Percentiles rank a stretch among this genome's conserved stretches.
phyloP scores from a whole-genome alignment of 2,329 filamentous ascomycete species.

The Endothia cerciana region DNA sequence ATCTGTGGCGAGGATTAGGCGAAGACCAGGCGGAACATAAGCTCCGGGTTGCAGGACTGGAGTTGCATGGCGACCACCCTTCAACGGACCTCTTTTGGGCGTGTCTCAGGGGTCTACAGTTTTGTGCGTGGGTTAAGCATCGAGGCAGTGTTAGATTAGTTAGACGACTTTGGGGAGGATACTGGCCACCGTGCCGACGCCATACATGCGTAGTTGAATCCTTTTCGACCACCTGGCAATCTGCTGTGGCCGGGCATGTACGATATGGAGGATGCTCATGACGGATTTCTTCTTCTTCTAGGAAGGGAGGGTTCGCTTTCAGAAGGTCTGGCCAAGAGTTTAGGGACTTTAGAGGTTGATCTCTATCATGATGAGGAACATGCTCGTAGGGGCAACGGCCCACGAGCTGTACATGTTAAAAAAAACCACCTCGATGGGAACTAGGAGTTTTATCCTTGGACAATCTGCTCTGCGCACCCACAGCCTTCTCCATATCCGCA shows the following conservation, averaged over 20 bases:
- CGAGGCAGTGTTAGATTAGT: neutral
- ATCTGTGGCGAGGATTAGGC: neutral
- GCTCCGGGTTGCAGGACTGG: neutral
- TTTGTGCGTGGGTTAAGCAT: neutral
- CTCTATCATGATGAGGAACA: neutral
- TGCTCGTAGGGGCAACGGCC: neutral
- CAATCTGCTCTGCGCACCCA: neutral
- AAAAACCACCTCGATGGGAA: neutral
- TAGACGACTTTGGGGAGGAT: slow-evolving; percentile 13
- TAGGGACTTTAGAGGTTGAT: slow-evolving; percentile 1
- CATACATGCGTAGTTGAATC: slow-evolving; percentile 14
- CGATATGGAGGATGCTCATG: neutral
- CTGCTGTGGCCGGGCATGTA: slow-evolving; percentile 8
- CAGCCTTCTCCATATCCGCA: neutral
- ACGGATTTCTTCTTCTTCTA: neutral
- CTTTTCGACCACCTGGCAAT: slow-evolving; percentile 7
- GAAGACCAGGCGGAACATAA: neutral
- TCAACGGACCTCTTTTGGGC: neutral
- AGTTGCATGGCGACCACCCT: neutral
- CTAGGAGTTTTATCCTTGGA: neutral
- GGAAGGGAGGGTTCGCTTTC: neutral
- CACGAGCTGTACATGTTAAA: neutral
- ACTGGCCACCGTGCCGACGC: slow-evolving; percentile 16
- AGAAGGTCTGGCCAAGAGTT: neutral
- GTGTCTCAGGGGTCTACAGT: slow-evolving; percentile 7